Conservation (phyloP, 768 basidiomycete genomes). For the Naematelia encephala region DNA sequence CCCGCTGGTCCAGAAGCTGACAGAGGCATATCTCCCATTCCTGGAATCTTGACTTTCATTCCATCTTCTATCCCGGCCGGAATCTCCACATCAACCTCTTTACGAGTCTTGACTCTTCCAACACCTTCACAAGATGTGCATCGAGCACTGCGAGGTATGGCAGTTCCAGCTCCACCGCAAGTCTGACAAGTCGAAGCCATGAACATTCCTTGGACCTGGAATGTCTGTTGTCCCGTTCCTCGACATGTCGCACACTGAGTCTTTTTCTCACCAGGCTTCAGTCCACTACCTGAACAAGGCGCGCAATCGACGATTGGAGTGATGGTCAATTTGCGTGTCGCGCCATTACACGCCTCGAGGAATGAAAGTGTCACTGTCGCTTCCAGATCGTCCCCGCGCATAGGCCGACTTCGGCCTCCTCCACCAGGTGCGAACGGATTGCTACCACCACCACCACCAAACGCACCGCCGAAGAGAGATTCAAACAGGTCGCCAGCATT, state of each 20-base stretch:
- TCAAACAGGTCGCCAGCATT: slow-evolving; percentile 71
- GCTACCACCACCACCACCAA: slow-evolving; percentile 56
- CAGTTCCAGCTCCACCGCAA: slow-evolving; percentile 77
- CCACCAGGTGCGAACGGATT: slow-evolving; percentile 52
- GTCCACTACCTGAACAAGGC: slow-evolving; percentile 78
- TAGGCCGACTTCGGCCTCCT: slow-evolving; percentile 50
- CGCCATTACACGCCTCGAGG: slow-evolving; percentile 92
- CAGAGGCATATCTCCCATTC: slow-evolving; percentile 78
- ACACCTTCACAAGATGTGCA: slow-evolving; percentile 80
- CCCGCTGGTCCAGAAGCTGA: slow-evolving; percentile 73
- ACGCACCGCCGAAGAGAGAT: slow-evolving; percentile 67
- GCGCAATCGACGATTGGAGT: slow-evolving; percentile 78
- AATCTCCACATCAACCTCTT: slow-evolving; percentile 73
- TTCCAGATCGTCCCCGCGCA: slow-evolving; percentile 77
- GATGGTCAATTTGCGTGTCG: slow-evolving; percentile 68
- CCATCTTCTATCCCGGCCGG: slow-evolving; percentile 95
- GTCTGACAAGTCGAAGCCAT: slow-evolving; percentile 86
- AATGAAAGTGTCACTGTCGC: slow-evolving; percentile 71
- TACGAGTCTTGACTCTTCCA: slow-evolving; percentile 78
- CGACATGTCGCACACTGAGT: slow-evolving; percentile 73
- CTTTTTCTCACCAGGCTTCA: slow-evolving; percentile 81
- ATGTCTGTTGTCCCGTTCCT: slow-evolving; percentile 83
- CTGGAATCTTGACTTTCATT: slow-evolving; percentile 78
- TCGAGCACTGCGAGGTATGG: slow-evolving; percentile 70
- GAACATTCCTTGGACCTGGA: slow-evolving; percentile 91